Percentiles rank a stretch among this genome's conserved stretches.
Evolutionary conservation across 1,139 yeast genomes (phyloP).

Genomic region (Tardiomyces blankii): DNA sequence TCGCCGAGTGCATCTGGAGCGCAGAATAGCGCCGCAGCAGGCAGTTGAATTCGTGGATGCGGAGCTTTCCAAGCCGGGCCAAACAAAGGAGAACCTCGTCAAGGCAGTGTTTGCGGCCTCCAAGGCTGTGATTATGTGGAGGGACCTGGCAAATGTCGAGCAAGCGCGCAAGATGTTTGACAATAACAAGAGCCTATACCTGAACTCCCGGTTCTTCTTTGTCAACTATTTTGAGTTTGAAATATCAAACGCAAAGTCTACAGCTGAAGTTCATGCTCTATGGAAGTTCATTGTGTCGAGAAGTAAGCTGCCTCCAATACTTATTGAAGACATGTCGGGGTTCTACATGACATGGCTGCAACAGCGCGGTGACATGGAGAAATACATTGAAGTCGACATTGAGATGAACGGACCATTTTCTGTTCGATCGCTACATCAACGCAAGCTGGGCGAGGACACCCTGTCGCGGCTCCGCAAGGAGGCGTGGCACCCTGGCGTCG

Average conservation of each 20-base stretch:
- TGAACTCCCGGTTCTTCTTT: constrained; percentile 21
- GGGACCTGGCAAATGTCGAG: constrained; percentile 11
- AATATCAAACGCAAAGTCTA: constrained; percentile 12
- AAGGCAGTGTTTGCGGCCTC: constrained; percentile 13
- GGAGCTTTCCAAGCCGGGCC: constrained; percentile 1
- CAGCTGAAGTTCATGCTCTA: constrained; percentile 6
- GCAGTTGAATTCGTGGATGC: constrained; percentile 15
- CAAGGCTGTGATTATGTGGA: constrained; percentile 17
- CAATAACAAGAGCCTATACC: constrained; percentile 10
- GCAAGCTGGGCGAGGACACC: constrained; percentile 13
- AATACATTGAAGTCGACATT: constrained; percentile 23
- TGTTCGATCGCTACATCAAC: constrained; percentile 13
- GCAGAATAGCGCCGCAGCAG: constrained; percentile 9
- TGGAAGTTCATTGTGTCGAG: constrained; percentile 9
- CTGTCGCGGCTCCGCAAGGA: constrained; percentile 13
- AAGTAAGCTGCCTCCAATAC: constrained; percentile 18
- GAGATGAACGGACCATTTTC: constrained; percentile 26
- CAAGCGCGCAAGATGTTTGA: constrained; percentile 18
- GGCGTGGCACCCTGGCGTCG: constrained; percentile 27
- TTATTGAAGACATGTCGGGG: constrained; percentile 20
- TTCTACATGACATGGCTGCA: constrained; percentile 20
- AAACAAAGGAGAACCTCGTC: constrained; percentile 3
- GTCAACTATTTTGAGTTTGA: constrained; percentile 24
- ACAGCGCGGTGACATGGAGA: constrained; percentile 15
- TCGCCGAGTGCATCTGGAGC: constrained; percentile 17